Evolutionary conservation across 1,284 basidiomycete species (phyloP), one percentile per base, ranked within the genome.

Genomic region (Ceratobasidium sp.): DNA sequence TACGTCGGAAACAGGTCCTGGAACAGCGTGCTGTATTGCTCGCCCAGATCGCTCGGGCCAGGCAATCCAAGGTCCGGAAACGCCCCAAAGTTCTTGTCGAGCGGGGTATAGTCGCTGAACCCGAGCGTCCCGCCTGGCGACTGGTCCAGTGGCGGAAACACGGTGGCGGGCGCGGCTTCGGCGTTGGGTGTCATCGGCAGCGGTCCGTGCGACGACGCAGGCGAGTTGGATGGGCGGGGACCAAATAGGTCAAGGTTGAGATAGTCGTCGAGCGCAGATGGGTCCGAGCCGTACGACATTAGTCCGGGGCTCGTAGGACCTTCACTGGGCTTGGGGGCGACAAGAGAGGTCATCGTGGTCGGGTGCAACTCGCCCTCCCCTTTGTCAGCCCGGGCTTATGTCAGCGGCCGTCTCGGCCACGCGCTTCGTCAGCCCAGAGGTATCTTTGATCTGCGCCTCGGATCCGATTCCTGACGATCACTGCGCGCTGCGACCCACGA

Each of bases 21-120:
- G 60, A 65, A 65, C 22, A 53, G 60, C 10, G 47, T 38, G 49
- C 35, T 53, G 47, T 53, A 65, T 34, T 60, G 56, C 15, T 65
- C 49, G 35, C 49, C 35, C 12, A 50, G 45, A 40, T 45, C 45
- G 60, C 60, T 45, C 60, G 56, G 45, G 56, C 38, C 56, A 40
- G 56, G 56, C 35, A 58, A 6, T 3, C n/a, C 17, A 20, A 65
- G 7, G 25, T 65, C 60, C 31, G 49, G 42, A 32, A 53, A 53
- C 22, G 49, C 49, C 17, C 57, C 57, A 62, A 62, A 62, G 32
- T 38, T 65, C 49, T 65, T 53, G 60, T 65, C 60, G 31, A 65
- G 60, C 7, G 60, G 60, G 1, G 47, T 42, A 29, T 45, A 65
- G 34, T 47, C 35, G 38, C 53, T 49, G 25, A 65, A 65, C 12